Base-by-base conservation (phyloP, 1,284 basidiomycete species). In the Malassezia obtusa region DNA sequence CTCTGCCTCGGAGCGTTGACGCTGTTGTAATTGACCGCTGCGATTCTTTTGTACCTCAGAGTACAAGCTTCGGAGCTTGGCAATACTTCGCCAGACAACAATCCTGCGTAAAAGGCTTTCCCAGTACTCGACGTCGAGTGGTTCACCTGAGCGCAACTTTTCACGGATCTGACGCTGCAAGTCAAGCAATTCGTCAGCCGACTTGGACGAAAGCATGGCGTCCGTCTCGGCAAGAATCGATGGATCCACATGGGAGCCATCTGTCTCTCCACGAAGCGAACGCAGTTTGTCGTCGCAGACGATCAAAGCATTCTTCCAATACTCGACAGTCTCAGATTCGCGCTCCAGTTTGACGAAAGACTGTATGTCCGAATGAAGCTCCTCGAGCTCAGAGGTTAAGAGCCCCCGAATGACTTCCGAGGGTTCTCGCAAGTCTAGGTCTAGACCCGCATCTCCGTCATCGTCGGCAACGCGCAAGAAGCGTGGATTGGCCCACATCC, bases 291-390 rank as follows among this genome's bases (percentile, higher is more conserved):
- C 87, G 70, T 91, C 86, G 75, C 90, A 95, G 2, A 99, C 84
- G 9, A 94, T 86, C 81, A 92, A 86, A 87, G 98, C 92, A 63
- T 89, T 88, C 57, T 89, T 87, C 94, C 94, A 99, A 74, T 96
- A 98, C 63, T 96, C 91, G 52, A 91, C 82, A 71, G 92, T 91
- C 35, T 83, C 77, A 12, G 89, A 83, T 17, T 81, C 81, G 64
- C 85, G 84, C 73, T 99, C 94, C 32, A 98, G 79, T 7, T 82
- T 80, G 37, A 96, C 79, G 72, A 96, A 95, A 69, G 84, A 83
- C 75, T 90, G 85, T 63, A 99, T 95, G 71, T 98, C 92, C 45
- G 87, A 84, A 60, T 94, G 86, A 19, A 99, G 78, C 75, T 98
- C 92, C 61, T 90, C 83, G 3, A 89, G 86, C 77, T 98, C 91